Evolutionary conservation across 768 basidiomycete species (phyloP), one percentile per base, ranked within the genome.

Genomic region (Austroboletus eburneus): DNA sequence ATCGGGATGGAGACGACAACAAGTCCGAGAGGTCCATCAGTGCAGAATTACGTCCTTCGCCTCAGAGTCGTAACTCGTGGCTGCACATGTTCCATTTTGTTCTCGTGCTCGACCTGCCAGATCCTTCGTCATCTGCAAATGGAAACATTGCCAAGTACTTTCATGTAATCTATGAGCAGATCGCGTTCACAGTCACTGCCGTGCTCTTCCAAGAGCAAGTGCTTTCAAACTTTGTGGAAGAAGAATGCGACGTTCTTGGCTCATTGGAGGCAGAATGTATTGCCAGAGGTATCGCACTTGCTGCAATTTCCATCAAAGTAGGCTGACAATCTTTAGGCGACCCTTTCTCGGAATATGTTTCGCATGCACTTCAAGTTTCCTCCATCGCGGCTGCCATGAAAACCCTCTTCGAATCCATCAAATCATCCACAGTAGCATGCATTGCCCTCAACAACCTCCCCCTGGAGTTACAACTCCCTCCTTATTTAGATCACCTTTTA

Each of bases 141-240:
- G 85, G 85, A 12, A 88, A 87, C 57, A 70, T 91, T 24, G 70
- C 78, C 40, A 84, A 81, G 61, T 88, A 92, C 60, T 82, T 91
- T 56, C 90, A 95, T 59, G 80, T 84, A 38, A 79, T 96, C 32
- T 96, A 96, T 59, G 80, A 90, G 51, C 91, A 93, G 59, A 77
- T 95, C 46, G 86, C 84, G 0, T 94, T 94, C 69, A 85, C 88
- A 3, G 73, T 91, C 52, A 91, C 94, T 2, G 96, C 95, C 6
- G 91, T 94, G 9, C 73, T 97, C 36, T 94, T 86, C 56, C 88
- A 91, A 61, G 86, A 96, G 60, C 95, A 99, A 67, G 85, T 91
- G 4, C 66, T 85, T 42, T 81, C 82, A 25, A 86, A 87, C 59
- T 97, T 87, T 65, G 87, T 99, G 2, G 90, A 92, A 51, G 65